A percentile compares a stretch with the other conserved stretches of the same genome.
Evolutionary conservation across 1,139 yeast genomes (phyloP).

Genomic region (Lodderomyces parapsilosis): DNA sequence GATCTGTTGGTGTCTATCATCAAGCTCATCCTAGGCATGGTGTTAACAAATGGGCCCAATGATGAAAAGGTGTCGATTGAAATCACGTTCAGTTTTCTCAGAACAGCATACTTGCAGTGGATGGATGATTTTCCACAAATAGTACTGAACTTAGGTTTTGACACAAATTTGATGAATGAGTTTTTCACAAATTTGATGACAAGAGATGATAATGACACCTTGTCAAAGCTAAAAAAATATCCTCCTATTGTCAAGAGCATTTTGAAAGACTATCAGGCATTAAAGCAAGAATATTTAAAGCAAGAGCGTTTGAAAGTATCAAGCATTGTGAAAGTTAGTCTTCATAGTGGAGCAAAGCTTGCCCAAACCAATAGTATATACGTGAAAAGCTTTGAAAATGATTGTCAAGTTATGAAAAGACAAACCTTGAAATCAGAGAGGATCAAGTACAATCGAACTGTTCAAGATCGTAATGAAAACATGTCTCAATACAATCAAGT

Average conservation of each 20-base stretch:
- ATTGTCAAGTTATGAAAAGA: constrained; percentile 44
- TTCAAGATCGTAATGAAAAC: constrained; percentile 67
- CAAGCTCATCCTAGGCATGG: constrained; percentile 30
- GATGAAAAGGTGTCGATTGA: constrained; percentile 11
- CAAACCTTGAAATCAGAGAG: constrained; percentile 50
- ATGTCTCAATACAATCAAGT: constrained; percentile 46
- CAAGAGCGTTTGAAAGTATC: constrained; percentile 25
- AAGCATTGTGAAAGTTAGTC: constrained; percentile 35
- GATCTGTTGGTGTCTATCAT: constrained; percentile 33
- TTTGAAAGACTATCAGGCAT: constrained; percentile 21
- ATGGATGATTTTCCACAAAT: constrained; percentile 25
- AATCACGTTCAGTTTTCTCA: constrained; percentile 31
- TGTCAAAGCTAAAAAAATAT: constrained; percentile 26
- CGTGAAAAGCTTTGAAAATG: constrained; percentile 41
- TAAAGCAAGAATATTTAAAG: constrained; percentile 22
- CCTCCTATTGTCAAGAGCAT: constrained; percentile 32
- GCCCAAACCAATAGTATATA: constrained; percentile 40
- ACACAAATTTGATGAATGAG: constrained; percentile 23
- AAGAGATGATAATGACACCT: constrained; percentile 41
- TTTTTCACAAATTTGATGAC: constrained; percentile 31
- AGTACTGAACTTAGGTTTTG: constrained; percentile 17
- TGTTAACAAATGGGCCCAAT: constrained; percentile 20
- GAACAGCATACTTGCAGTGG: constrained; percentile 36
- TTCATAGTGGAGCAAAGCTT: constrained; percentile 40
- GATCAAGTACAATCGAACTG: constrained; percentile 46